phyloP scores from a whole-genome alignment of 495 filamentous ascomycete genomes.

The Xylaria flabelliformis region DNA sequence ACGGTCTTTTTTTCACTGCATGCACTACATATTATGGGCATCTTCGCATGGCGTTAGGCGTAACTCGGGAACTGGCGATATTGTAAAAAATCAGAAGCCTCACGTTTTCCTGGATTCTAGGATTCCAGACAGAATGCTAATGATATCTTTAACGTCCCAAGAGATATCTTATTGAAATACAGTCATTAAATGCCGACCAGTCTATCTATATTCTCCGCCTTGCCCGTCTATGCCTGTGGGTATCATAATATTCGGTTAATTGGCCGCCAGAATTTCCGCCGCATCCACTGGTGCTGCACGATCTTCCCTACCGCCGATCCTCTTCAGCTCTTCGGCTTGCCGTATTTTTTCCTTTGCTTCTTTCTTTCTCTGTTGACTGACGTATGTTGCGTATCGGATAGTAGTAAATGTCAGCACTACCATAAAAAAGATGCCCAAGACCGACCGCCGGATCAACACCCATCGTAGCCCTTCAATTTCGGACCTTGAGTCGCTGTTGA shows the following conservation, averaged over 20 bases:
- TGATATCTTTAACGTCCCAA: background rate
- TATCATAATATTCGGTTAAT: constrained; percentile 41
- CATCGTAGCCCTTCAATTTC: constrained; percentile 91
- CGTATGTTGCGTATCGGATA: constrained; percentile 56
- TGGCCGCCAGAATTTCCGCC: constrained; percentile 55
- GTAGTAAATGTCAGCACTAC: constrained; percentile 54
- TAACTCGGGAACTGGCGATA: background rate
- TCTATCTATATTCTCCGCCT: constrained; percentile 24
- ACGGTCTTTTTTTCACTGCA: background rate
- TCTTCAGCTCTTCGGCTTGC: constrained; percentile 43
- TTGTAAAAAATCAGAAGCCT: background rate
- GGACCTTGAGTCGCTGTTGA: constrained; percentile 85
- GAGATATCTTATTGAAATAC: background rate
- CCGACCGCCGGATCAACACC: constrained; percentile 86
- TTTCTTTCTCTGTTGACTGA: constrained; percentile 49
- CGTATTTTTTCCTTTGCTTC: constrained; percentile 44
- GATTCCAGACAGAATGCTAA: background rate
- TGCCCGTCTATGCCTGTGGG: constrained; percentile 36
- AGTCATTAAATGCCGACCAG: background rate
- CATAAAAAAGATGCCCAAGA: constrained; percentile 75
- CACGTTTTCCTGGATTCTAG: background rate
- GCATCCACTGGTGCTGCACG: constrained; percentile 46
- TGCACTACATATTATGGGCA: constrained; percentile 5
- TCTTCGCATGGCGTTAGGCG: constrained; percentile 26
- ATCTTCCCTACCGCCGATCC: constrained; percentile 47